Evolutionary conservation across 345 rosid genomes (phyloP), one percentile per base, ranked within the genome.

Genomic region (Murraya koenigii): DNA sequence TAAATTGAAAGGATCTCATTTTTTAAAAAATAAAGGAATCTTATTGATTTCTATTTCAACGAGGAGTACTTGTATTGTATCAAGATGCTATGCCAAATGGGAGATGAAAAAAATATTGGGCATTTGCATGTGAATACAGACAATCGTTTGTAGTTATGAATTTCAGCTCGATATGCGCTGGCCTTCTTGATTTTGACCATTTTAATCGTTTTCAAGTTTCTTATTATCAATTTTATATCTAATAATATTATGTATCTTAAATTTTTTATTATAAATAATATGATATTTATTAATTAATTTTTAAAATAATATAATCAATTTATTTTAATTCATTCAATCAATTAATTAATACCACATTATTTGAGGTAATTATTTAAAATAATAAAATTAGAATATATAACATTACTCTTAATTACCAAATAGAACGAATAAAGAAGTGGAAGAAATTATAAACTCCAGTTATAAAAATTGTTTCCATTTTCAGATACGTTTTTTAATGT

Each of bases 21-120:
- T 74, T 76, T 1, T 41, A 25, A 68, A 68, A 74, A 68, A 71
- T 15, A 8, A 81, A 78, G 87, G 92, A 87, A 89, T 87, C 86
- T 80, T 66, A 41, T 82, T 80, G 86, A 80, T 86, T 75, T 82
- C 35, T 56, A 73, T 69, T 79, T 80, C 64, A 84, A 80, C 84
- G 74, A 79, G 64, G 83, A 49, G 56, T 25, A n/a, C 23, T 47
- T 28, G 41, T 70, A 54, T 52, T 62, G 58, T 61, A 66, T 69
- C 49, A 64, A 62, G 33, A 75, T 78, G 74, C 54, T 66, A 59
- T 80, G 82, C 49, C 65, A 75, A 78, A n/a, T 61, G 62, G 69
- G 32, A 44, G 68, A 38, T 19, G 26, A 4, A 5, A 28, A 30
- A 28, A 54, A 1, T 55, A n/a, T 32, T 33, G 72, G 67, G 72